Evolutionary conservation across 208 protist species (phyloP), one percentile per base, ranked within the genome.

Genomic region (Trypanosoma platydactyli): DNA sequence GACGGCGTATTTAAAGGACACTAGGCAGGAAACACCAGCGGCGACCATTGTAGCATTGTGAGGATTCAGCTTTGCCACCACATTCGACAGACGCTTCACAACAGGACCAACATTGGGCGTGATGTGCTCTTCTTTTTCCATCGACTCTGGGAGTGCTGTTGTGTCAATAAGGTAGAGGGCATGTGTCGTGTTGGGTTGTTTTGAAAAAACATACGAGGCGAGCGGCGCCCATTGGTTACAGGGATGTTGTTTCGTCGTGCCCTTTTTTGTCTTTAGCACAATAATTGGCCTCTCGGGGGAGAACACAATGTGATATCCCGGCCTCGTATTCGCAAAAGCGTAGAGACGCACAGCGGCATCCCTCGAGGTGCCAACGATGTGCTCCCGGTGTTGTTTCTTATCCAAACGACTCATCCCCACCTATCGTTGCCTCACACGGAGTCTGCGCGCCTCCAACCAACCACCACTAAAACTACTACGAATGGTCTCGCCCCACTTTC

Each of bases 101-200:
- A 89, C 29, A 1, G 76, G 74, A 12, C 86, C 89, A 12, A 79
- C 79, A 51, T 55, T 72, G 11, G 76, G 64, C 3, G 71, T 75
- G 60, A 80, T 77, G 12, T 75, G 52, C 30, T 73, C 50, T 73
- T 94, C 86, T 52, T 86, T 80, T 67, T 86, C 71, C 33, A 70
- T 56, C 38, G 16, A 15, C 15, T 65, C 29, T 63, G 77, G 73
- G 11, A 88, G 73, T 22, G 61, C 45, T 0, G 84, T 79, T 0
- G 84, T 82, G 71, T 92, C 86, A 13, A 70, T 73, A 18, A 94
- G 73, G 68, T 86, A 95, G 12, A 94, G 40, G 27, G 89, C 86
- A 40, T 86, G 79, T 1, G 84, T 92, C 7, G 81, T 86, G 71
- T 90, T 92, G 16, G 89, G 89, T 22, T 70, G 77, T 6, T 46